Conservation (phyloP, 352 stramenopile genomes). For the Globisporangium canariense region DNA sequence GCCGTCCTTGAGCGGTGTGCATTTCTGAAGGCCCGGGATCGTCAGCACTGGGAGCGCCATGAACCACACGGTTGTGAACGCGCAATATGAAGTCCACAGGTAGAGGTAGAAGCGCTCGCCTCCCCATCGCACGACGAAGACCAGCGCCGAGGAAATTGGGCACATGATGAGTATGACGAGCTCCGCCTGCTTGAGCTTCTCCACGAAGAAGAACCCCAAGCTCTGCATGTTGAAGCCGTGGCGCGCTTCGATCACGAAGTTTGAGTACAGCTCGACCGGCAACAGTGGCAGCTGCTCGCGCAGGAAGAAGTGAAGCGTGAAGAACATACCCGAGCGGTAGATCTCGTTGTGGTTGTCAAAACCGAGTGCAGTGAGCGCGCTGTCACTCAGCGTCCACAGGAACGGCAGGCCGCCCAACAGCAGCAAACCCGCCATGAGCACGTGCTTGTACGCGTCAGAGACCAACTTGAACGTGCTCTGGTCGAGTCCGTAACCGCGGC, state of each 20-base stretch:
- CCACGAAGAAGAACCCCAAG: slow-evolving; percentile 90
- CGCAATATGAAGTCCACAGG: slow-evolving; percentile 93
- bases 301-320: slow-evolving; percentile 50
- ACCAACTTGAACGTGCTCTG: slow-evolving; percentile 95
- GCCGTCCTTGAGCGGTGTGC: slow-evolving; percentile 81
- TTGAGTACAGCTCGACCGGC: slow-evolving; percentile 87
- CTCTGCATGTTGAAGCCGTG: slow-evolving; percentile 99
- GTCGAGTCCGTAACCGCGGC: slow-evolving; percentile 93
- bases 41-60: slow-evolving; percentile 95
- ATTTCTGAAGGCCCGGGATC: slow-evolving; percentile 98
- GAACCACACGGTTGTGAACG: slow-evolving; percentile 92
- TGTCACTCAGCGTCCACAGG: slow-evolving; percentile 86
- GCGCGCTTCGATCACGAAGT: slow-evolving; percentile 94
- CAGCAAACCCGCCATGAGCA: slow-evolving; percentile 84
- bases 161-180: slow-evolving; percentile 82
- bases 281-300: slow-evolving; percentile 50
- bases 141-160: slow-evolving; percentile 50
- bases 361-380: slow-evolving; percentile 46
- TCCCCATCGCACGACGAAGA: slow-evolving; percentile 71
- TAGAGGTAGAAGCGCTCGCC: slow-evolving; percentile 86
- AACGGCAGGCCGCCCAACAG: slow-evolving; percentile 92
- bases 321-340: slow-evolving; percentile 66
- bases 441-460: slow-evolving; percentile 76
- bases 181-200: slow-evolving; percentile 92
- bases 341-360: slow-evolving; percentile 78